A percentile compares a stretch with the other conserved stretches of the same genome.
Evolutionary conservation across 1,284 basidiomycete genomes (phyloP).

Genomic region (Apiotrichum brassicae): DNA sequence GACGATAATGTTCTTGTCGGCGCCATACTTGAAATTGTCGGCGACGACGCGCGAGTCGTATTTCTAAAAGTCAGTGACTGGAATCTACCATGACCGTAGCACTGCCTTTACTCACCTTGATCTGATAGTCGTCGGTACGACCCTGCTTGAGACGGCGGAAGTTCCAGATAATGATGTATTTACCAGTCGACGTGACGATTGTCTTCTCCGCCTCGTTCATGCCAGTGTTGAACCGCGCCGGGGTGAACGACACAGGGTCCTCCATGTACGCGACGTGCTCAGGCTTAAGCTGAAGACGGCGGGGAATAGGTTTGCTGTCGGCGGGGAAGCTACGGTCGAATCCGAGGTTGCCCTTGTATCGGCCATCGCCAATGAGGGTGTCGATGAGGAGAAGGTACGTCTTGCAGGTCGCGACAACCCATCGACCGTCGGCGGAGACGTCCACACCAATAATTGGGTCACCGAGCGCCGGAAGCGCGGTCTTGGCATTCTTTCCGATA

Average conservation of each 20-base stretch:
- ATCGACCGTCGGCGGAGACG: constrained; percentile 88
- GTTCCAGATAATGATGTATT: constrained; percentile 93
- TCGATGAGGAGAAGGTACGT: constrained; percentile 93
- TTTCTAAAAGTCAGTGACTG: too few species aligned
- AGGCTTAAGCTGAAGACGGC: constrained; percentile 76
- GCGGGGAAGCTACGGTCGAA: constrained; percentile 96
- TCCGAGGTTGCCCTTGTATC: constrained; percentile 76
- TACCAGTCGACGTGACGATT: constrained; percentile 94
- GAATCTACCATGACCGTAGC: too few species aligned
- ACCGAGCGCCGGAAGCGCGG: constrained; percentile 89
- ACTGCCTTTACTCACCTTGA: constrained; percentile 52
- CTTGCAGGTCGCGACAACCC: constrained; percentile 92
- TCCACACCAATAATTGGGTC: constrained; percentile 94
- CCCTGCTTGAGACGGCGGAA: constrained; percentile 92
- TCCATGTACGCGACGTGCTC: constrained; percentile 97
- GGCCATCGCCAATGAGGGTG: constrained; percentile 86
- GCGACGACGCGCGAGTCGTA: constrained; percentile 93
- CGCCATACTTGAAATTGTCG: constrained; percentile 92
- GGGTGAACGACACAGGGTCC: constrained; percentile 78
- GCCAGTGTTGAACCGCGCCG: constrained; percentile 91
- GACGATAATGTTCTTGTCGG: constrained; percentile 93
- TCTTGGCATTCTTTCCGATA: constrained; percentile 99
- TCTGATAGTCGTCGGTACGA: constrained; percentile 82
- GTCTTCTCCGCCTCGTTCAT: constrained; percentile 83
- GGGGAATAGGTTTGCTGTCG: constrained; percentile 83